phyloP scores from a whole-genome alignment of 768 basidiomycete genomes.

The Infundibulicybe gibba region DNA sequence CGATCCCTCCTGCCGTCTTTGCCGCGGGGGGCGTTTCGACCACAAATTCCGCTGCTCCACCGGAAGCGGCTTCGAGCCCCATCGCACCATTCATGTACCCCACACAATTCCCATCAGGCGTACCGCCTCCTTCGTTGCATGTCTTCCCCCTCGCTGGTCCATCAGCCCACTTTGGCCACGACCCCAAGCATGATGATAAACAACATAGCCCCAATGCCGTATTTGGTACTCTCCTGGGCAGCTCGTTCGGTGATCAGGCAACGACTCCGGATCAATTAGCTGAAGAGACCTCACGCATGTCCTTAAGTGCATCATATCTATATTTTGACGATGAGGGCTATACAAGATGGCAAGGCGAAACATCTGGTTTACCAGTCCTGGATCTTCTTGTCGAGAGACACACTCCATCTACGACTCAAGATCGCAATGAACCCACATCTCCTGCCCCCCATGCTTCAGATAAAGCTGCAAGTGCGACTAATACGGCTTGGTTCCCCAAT shows the following conservation, averaged over 20 bases:
- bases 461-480: conserved; percentile 25
- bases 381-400: conserved; percentile 79
- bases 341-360: conserved; percentile 90
- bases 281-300: conserved; percentile 61
- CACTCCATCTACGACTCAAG: conserved; percentile 27
- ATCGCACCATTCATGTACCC: conserved; percentile 25
- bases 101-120: conserved; percentile 39
- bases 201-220: conserved; percentile 41
- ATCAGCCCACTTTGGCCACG: conserved; percentile 67
- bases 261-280: conserved; percentile 39
- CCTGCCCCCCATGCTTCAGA: conserved; percentile 22
- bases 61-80: conserved; percentile 20
- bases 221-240: conserved; percentile 36
- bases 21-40: conserved; percentile 48
- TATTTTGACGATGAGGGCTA: conserved; percentile 88
- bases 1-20: conserved; percentile 80
- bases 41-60: conserved; percentile 23
- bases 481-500: conserved; percentile 79
- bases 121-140: conserved; percentile 77
- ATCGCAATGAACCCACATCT: conserved; percentile 12
- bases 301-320: conserved; percentile 74
- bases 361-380: conserved; percentile 85
- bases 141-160: conserved; percentile 80
- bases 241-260: conserved; percentile 17
- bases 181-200: conserved; percentile 37